These are phyloP conservation scores for Tulasnella sp. DNA, from an alignment of 768 basidiomycete genomes.

Conservation along the genomic window DNA sequence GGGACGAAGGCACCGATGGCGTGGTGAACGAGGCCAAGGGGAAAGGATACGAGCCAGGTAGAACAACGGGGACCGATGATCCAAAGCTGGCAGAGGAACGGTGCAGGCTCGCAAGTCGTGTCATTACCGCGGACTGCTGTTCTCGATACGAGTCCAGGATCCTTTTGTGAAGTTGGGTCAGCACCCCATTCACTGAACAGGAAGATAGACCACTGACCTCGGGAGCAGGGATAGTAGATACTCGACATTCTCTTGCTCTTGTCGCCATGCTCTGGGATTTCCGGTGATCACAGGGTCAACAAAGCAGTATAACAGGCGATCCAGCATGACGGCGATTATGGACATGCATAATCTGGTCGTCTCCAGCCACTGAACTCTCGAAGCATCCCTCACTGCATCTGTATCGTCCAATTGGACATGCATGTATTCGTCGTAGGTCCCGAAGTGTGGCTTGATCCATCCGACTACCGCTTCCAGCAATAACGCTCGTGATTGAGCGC, in stretches of 20 bases:
- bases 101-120: constrained; percentile 56
- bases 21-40: constrained; percentile 58
- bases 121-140: constrained; percentile 54
- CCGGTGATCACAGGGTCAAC: constrained; percentile 51
- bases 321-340: constrained; percentile 78
- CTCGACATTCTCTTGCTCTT: constrained; percentile 91
- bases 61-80: constrained; percentile 58
- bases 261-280: constrained; percentile 49
- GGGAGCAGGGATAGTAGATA: constrained; percentile 72
- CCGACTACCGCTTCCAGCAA: constrained; percentile 79
- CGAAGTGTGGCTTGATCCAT: constrained; percentile 95
- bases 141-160: constrained; percentile 83
- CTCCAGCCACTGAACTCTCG: constrained; percentile 83
- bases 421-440: constrained; percentile 74
- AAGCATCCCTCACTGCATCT: constrained; percentile 53
- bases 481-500: constrained; percentile 60
- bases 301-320: constrained; percentile 74
- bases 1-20: constrained; percentile 58
- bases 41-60: constrained; percentile 92
- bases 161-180: constrained; percentile 30
- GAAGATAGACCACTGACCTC: constrained; percentile 37
- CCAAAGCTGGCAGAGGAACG: constrained; percentile 47
- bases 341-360: constrained; percentile 82
- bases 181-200: neutral
- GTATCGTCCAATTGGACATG: constrained; percentile 53